phyloP scores from a whole-genome alignment of 495 filamentous ascomycete species.

The Hypoxylon lenormandii region DNA sequence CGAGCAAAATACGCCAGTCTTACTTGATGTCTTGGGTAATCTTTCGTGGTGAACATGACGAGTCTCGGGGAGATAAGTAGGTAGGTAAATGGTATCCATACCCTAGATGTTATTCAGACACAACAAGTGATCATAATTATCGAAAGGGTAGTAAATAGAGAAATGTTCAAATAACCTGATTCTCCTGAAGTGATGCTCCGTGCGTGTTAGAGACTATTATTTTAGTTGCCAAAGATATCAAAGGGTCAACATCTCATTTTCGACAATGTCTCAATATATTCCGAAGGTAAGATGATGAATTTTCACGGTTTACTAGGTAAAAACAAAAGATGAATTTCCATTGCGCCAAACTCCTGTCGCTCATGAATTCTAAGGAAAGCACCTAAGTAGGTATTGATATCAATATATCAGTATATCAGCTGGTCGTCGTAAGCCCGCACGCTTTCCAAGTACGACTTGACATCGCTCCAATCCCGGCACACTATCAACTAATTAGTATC shows the following conservation, averaged over 20 bases:
- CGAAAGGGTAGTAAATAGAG: too few relatives aligned
- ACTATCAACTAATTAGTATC: constrained; percentile 45
- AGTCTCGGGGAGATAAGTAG: neutral
- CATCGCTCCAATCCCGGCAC: constrained; percentile 56
- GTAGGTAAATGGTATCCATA: neutral
- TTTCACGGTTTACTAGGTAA: neutral
- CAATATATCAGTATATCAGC: constrained; percentile 57
- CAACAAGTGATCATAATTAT: too few relatives aligned
- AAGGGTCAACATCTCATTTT: too few relatives aligned
- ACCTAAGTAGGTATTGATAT: too few relatives aligned
- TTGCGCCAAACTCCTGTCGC: constrained; percentile 20
- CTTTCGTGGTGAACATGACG: neutral
- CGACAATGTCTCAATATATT: too few relatives aligned
- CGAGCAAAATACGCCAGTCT: neutral
- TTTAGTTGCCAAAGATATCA: too few relatives aligned
- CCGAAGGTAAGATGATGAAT: neutral
- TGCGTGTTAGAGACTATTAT: too few relatives aligned
- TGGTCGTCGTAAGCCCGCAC: constrained; percentile 63
- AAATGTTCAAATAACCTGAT: too few relatives aligned
- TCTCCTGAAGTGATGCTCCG: too few relatives aligned
- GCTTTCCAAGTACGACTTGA: constrained; percentile 57
- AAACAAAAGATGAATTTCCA: neutral
- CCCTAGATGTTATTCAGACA: too few relatives aligned
- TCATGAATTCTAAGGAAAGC: neutral
- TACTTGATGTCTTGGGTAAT: neutral